phyloP scores from a whole-genome alignment of 305 asterid species.

The Fraxinus platypoda region DNA sequence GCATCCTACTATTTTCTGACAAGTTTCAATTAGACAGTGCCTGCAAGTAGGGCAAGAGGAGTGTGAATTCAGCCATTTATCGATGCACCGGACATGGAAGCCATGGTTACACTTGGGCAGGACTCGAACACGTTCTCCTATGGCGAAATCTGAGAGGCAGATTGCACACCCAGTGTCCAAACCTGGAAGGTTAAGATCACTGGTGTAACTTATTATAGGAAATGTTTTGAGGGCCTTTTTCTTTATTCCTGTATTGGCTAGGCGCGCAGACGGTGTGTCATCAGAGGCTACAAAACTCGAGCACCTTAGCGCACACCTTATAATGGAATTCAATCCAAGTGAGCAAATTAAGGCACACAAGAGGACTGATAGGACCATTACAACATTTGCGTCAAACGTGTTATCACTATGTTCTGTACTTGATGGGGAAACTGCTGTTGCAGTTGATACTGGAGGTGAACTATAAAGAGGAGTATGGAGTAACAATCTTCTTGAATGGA shows the following conservation, averaged over 20 bases:
- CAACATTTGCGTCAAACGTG: slow-evolving; percentile 70
- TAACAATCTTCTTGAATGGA: slow-evolving; percentile 41
- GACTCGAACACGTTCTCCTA: slow-evolving; percentile 56
- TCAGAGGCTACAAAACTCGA: slow-evolving; percentile 33
- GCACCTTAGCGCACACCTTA: slow-evolving; percentile 66
- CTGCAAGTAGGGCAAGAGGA: slow-evolving; percentile 87
- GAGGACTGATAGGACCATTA: slow-evolving; percentile 74
- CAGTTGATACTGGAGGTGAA: slow-evolving; percentile 3
- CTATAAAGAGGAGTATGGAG: slow-evolving; percentile 29
- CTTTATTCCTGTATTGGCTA: slow-evolving; percentile 63
- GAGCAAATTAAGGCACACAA: slow-evolving; percentile 82
- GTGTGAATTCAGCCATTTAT: slow-evolving; percentile 76
- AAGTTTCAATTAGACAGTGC: slow-evolving; percentile 66
- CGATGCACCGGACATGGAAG: slow-evolving; percentile 71
- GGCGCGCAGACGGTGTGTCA: slow-evolving; percentile 10
- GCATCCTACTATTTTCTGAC: slow-evolving; percentile 54
- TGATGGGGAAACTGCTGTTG: slow-evolving; percentile 20
- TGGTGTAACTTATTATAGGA: slow-evolving; percentile 46
- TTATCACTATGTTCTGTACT: slow-evolving; percentile 14
- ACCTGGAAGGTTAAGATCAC: slow-evolving; percentile 41
- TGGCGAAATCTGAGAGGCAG: slow-evolving; percentile 58
- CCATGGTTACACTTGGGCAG: slow-evolving; percentile 80
- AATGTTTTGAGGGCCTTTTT: slow-evolving; percentile 67
- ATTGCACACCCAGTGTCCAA: slow-evolving; percentile 63
- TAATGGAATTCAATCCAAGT: slow-evolving; percentile 69